Percentiles rank a stretch among this genome's conserved stretches.
phyloP scores from a whole-genome alignment of 1,139 yeast species.

The Scheffersomyces titani region DNA sequence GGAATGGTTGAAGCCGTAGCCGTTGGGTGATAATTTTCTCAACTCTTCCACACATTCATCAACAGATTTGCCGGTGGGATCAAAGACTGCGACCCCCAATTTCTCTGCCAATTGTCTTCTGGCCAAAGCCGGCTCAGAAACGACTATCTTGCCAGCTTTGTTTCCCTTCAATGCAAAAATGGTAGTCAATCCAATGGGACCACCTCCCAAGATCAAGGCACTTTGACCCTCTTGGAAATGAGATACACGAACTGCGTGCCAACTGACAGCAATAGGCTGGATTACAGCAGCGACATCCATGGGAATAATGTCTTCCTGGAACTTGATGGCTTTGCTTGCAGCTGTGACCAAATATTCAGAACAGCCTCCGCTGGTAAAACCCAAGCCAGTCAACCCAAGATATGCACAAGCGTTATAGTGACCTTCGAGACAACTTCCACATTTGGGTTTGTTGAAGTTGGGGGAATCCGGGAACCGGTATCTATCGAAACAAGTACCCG shows the following conservation, averaged over 20 bases:
- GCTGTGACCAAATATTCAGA: slow-evolving; percentile 53
- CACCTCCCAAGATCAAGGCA: slow-evolving; percentile 60
- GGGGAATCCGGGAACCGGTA: slow-evolving; percentile 19
- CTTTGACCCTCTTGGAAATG: slow-evolving; percentile 46
- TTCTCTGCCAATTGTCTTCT: slow-evolving; percentile 54
- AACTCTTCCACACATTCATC: slow-evolving; percentile 32
- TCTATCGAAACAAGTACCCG: slow-evolving; percentile 50
- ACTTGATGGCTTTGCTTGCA: slow-evolving; percentile 45
- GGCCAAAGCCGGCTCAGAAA: slow-evolving; percentile 61
- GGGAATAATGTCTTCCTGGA: slow-evolving; percentile 46
- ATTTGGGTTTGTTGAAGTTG: slow-evolving; percentile 18
- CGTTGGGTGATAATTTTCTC: slow-evolving; percentile 39
- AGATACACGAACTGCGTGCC: slow-evolving; percentile 56
- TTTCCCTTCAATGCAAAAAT: slow-evolving; percentile 58
- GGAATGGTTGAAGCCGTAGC: slow-evolving; percentile 56
- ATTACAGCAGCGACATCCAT: slow-evolving; percentile 56
- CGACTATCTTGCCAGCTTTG: slow-evolving; percentile 53
- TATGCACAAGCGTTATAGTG: slow-evolving; percentile 48
- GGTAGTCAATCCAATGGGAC: slow-evolving; percentile 63
- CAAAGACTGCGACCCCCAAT: slow-evolving; percentile 51
- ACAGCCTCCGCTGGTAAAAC: slow-evolving; percentile 52
- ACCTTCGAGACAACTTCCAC: slow-evolving; percentile 49
- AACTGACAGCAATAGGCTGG: slow-evolving; percentile 59
- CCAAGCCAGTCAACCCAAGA: slow-evolving; percentile 46
- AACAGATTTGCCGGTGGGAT: slow-evolving; percentile 42